Conservation (phyloP, 225 moss, liverwort and hornwort species). For the Pseudoscleropodium purum region DNA sequence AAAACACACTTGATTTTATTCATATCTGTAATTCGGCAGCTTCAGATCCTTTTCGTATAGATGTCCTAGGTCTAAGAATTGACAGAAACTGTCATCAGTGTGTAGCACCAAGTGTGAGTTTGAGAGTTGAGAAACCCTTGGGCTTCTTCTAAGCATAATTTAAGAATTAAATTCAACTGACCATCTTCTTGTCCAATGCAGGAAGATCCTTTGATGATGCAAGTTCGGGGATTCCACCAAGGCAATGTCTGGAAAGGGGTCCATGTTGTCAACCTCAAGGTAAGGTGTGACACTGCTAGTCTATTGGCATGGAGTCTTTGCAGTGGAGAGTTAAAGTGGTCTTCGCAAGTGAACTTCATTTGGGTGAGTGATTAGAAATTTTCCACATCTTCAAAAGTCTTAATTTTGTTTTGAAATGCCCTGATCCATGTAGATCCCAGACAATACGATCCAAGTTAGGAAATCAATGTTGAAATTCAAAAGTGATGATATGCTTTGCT, state of each 20-base stretch:
- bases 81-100: background rate
- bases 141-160: background rate
- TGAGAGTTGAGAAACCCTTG: background rate
- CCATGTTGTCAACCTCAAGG: slow-evolving; percentile 28
- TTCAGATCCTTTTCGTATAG: background rate
- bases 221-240: slow-evolving; percentile 17
- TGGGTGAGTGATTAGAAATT: background rate
- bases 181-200: background rate
- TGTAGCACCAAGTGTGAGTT: background rate
- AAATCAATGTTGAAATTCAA: no score
- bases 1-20: background rate
- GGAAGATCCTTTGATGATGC: slow-evolving; percentile 37
- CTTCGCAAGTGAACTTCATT: background rate
- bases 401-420: background rate
- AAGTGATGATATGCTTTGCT: no score
- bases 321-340: background rate
- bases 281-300: background rate
- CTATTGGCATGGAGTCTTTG: background rate
- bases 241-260: slow-evolving; percentile 45
- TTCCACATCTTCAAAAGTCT: no score
- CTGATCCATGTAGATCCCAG: background rate
- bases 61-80: background rate
- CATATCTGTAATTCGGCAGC: background rate
- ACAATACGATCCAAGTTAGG: no score
- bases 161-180: background rate